These are phyloP conservation scores for Zymoseptoria passerinii DNA, from an alignment of 2,329 filamentous ascomycete species.

Conservation along the genomic window DNA sequence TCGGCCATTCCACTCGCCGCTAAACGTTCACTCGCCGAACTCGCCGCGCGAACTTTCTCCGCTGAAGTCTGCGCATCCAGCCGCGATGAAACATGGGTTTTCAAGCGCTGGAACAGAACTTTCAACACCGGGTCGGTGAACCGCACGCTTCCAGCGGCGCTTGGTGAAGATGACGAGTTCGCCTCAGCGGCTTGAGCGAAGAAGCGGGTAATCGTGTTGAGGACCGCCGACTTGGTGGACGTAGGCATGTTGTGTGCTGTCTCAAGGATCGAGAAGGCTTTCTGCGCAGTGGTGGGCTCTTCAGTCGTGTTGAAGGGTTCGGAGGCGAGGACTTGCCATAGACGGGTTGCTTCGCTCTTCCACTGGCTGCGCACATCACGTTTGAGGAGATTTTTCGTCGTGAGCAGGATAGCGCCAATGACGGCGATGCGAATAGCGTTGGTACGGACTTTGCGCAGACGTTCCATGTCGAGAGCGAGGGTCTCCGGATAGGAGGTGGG, in stretches of 20 bases:
- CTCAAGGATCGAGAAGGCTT: conserved; percentile 42
- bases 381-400: conserved; percentile 76
- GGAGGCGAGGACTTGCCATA: conserved; percentile 60
- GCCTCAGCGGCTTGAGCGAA: conserved; percentile 43
- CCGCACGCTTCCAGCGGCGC: conserved; percentile 20
- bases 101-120: conserved; percentile 59
- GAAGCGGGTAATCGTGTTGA: conserved; percentile 39
- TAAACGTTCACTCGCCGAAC: conserved; percentile 60
- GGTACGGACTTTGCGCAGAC: conserved; percentile 50
- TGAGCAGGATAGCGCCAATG: conserved; percentile 64
- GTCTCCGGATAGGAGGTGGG: conserved; percentile 60
- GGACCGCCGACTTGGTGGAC: conserved; percentile 37
- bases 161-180: conserved; percentile 7
- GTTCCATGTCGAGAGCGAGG: conserved; percentile 58
- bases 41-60: conserved; percentile 62
- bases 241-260: conserved; percentile 44
- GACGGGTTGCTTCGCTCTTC: conserved; percentile 65
- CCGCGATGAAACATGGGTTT: conserved; percentile 57
- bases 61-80: conserved; percentile 58
- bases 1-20: conserved; percentile 63
- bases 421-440: conserved; percentile 60
- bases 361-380: conserved; percentile 69
- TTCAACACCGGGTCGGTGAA: conserved; percentile 57
- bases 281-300: conserved; percentile 28
- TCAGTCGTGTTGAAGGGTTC: conserved; percentile 43